Evolutionary conservation across 768 basidiomycete genomes (phyloP).

Genomic region (Pleurotus pulmonarius): DNA sequence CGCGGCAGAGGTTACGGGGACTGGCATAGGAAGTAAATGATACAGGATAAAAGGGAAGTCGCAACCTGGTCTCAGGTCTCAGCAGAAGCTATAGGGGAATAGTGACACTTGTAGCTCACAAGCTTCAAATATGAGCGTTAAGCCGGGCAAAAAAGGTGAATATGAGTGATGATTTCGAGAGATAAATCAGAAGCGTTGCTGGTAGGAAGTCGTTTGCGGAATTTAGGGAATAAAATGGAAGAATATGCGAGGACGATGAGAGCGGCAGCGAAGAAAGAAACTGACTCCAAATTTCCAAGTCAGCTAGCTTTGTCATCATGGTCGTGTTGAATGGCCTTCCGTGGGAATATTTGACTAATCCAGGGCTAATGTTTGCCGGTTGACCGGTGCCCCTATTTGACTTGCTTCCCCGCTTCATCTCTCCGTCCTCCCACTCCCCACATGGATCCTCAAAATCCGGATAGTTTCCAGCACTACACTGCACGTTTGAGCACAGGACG

Average conservation of each 20-base stretch:
- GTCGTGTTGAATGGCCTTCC: not conserved
- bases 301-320: slow-evolving; percentile 3
- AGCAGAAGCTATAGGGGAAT: slow-evolving; percentile 3
- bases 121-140: not conserved
- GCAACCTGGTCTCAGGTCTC: slow-evolving; percentile 11
- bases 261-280: slow-evolving; percentile 6
- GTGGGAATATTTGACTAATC: not conserved
- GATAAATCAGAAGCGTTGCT: not conserved
- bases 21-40: slow-evolving; percentile 10
- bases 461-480: slow-evolving; percentile 50
- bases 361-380: slow-evolving; percentile 10
- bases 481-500: slow-evolving; percentile 54
- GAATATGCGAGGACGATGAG: not conserved
- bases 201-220: not conserved
- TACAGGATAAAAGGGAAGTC: too few relatives aligned
- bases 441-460: slow-evolving; percentile 39
- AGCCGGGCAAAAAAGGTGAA: not conserved
- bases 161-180: not conserved
- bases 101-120: not conserved
- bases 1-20: slow-evolving; percentile 31
- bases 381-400: slow-evolving; percentile 13
- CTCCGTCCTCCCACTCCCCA: not conserved
- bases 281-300: not conserved
- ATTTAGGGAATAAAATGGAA: not conserved
- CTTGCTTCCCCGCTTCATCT: not conserved